Evolutionary conservation across 768 basidiomycete species (phyloP), one percentile per base, ranked within the genome.

Genomic region (Lanmaoa rubissima): DNA sequence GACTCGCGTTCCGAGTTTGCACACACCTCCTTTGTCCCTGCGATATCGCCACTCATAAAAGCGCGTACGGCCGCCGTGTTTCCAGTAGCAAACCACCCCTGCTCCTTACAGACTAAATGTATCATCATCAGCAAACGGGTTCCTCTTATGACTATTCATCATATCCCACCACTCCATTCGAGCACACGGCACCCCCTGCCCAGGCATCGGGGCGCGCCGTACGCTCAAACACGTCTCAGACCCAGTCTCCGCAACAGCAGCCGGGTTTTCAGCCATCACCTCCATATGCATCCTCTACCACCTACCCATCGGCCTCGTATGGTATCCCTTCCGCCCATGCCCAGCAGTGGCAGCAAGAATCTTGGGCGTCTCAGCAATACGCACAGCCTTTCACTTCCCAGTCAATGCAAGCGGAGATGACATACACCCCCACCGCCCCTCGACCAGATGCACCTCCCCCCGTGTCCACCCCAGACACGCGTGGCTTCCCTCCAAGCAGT

Each of bases 31-130:
- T 51, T 52, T 54, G 59, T 60, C 62, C 69, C 59, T 67, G 68
- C 61, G 59, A 61, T 66, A 70, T 65, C 65, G 50, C 61, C 55
- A 51, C 62, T 46, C 58, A 69, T 71, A 70, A 70, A 69, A 67
- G 67, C 72, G 55, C 66, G 59, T 38, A 24, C 54, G 53, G 50
- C 55, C 58, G 58, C 62, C 60, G 57, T 59, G 56, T 51, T 45
- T 59, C 61, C 61, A 56, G 43, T 57, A 47, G 19, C 60, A 52
- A 48, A 43, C 57, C 61, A 80, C 79, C 80, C 75, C 82, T 38
- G 73, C 82, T 42, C 81, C 82, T 5, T 44, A 74, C 77, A 51
- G 76, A 80, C 56, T 83, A 84, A 64, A 74, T 83, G 69, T 86
- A 87, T 67, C 76, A 78, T 51, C 72, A 77, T 56, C 74, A 79